Evolutionary conservation across 2,329 filamentous ascomycete species (phyloP), one percentile per base, ranked within the genome.

Genomic region (Mariannaea elegans): DNA sequence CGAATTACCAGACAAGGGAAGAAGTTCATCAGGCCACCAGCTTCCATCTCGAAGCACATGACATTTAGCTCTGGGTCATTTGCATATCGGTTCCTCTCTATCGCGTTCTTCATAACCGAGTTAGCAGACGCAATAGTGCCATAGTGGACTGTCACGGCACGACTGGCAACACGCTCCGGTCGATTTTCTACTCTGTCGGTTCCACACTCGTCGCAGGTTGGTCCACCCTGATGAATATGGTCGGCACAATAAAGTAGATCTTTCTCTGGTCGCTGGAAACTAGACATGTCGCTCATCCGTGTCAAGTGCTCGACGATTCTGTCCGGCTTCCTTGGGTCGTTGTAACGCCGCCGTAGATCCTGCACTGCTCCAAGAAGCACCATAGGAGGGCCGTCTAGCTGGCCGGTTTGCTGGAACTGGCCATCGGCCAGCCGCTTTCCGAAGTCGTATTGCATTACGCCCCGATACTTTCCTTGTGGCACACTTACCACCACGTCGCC

Each of bases 1-100:
- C 73, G 68, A 23, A 79, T 74, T 0, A 73, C 66, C 1, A 78
- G 44, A 41, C 72, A 76, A 0, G 71, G 71, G 4, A 75, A 64
- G 19, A 7, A 27, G 3, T 62, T 48, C 45, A 60, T 61, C 2
- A 71, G 29, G 0, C 71, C 71, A 0, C 67, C 71, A 0, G 67
- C 68, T 32, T 72, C 70, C 68, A 69, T 73, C 53, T 73, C 70
- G 24, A 72, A 62, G n/a, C 69, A 71, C 1, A 66, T 16, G 0
- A 63, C 52, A 0, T 53, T 56, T n/a, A 39, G 21, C 8, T 60
- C 42, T 1, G 36, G 36, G n/a, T 52, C 27, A 3, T 56, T 42
- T 3, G 66, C 62, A 24, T 76, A 52, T 1, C 46, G 8, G 47
- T 79, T 75, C 18, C 78, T 65, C 5, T 64, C 58, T 2, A 23